phyloP scores from a whole-genome alignment of 2,329 filamentous ascomycete species.

The Epichloe uncinata region DNA sequence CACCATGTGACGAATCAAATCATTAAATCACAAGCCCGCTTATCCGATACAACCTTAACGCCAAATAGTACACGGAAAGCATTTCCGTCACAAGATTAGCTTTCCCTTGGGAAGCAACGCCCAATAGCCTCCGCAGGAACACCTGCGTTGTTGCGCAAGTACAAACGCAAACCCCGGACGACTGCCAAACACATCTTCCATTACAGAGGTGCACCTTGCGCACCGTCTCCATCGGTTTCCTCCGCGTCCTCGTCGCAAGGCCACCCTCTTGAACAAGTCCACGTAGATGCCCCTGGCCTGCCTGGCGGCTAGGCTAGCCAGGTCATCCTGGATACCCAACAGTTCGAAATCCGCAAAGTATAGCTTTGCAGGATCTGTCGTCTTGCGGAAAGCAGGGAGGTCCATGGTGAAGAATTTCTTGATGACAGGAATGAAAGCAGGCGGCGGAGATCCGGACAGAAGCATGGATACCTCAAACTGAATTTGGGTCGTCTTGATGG shows the following conservation, averaged over 20 bases:
- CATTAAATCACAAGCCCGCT: neutral
- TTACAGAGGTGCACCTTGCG: slow-evolving; percentile 49
- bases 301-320: slow-evolving; percentile 29
- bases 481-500: slow-evolving; percentile 32
- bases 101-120: slow-evolving; percentile 27
- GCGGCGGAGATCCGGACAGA: slow-evolving; percentile 31
- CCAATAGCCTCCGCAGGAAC: slow-evolving; percentile 42
- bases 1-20: no score
- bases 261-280: slow-evolving; percentile 45
- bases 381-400: slow-evolving; percentile 42
- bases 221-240: slow-evolving; percentile 24
- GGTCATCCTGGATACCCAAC: slow-evolving; percentile 51
- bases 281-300: slow-evolving; percentile 27
- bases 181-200: slow-evolving; percentile 42
- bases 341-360: slow-evolving; percentile 61
- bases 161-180: slow-evolving; percentile 40
- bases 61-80: neutral
- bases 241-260: slow-evolving; percentile 26
- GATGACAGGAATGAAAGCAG: slow-evolving; percentile 41
- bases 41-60: neutral
- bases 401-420: slow-evolving; percentile 49
- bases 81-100: slow-evolving; percentile 8
- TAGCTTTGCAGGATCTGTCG: slow-evolving; percentile 52
- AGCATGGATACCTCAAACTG: slow-evolving; percentile 40
- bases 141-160: slow-evolving; percentile 39